Evolutionary conservation across 768 basidiomycete species (phyloP).

Genomic region (Tylopilus felleus): DNA sequence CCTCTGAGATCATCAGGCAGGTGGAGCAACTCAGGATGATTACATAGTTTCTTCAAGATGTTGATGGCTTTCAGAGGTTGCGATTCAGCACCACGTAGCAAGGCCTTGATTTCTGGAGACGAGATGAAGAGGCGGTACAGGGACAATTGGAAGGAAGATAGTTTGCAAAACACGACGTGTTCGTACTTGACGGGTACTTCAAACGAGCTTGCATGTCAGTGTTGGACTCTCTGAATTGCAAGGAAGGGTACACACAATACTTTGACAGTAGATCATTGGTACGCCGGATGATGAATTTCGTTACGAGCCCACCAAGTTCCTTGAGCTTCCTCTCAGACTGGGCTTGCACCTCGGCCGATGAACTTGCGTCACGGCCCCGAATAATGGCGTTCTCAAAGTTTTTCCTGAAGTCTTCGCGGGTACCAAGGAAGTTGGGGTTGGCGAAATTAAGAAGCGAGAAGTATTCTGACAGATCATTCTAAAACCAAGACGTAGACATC

Average conservation of each 20-base stretch:
- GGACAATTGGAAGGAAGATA: conserved; percentile 78
- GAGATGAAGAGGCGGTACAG: conserved; percentile 89
- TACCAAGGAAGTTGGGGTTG: conserved; percentile 85
- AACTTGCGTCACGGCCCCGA: conserved; percentile 85
- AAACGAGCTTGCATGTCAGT: conserved; percentile 9
- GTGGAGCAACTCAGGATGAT: conserved; percentile 88
- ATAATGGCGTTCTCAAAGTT: conserved; percentile 93
- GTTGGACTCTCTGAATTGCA: not conserved
- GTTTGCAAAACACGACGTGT: conserved; percentile 90
- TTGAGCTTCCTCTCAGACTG: conserved; percentile 86
- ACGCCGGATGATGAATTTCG: conserved; percentile 90
- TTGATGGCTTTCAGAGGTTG: conserved; percentile 97
- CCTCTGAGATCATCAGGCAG: conserved; percentile 82
- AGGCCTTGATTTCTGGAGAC: conserved; percentile 87
- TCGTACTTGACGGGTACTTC: conserved; percentile 99
- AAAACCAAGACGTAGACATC: not conserved
- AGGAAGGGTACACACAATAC: conserved; percentile 61
- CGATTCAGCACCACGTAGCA: conserved; percentile 82
- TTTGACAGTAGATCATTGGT: conserved; percentile 95
- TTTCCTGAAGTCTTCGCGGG: conserved; percentile 88
- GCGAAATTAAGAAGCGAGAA: conserved; percentile 92
- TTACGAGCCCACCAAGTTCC: conserved; percentile 82
- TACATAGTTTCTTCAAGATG: conserved; percentile 91
- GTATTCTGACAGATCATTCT: conserved; percentile 94
- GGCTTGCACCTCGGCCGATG: conserved; percentile 74